phyloP scores from a whole-genome alignment of 345 rosid species.

The Melastoma malabathricum region DNA sequence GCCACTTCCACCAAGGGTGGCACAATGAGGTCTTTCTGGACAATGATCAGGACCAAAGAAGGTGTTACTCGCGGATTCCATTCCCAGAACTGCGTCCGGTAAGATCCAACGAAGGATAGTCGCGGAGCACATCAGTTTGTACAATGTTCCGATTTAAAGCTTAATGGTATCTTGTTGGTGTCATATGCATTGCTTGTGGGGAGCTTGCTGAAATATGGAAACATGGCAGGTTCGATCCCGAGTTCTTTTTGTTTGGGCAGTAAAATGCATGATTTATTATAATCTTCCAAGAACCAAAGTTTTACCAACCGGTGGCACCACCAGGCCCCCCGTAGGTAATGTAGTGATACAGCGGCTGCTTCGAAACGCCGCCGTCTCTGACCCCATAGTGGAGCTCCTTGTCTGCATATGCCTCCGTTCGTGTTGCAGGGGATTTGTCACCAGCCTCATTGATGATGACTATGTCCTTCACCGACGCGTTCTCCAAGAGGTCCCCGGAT shows the following conservation, averaged over 20 bases:
- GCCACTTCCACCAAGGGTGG: too few species aligned
- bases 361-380: background rate
- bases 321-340: background rate
- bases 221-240: too few species aligned
- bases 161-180: too few species aligned
- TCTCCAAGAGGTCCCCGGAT: background rate
- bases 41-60: too few species aligned
- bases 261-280: too few species aligned
- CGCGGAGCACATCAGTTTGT: slow-evolving; percentile 57
- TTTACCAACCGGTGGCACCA: slow-evolving; percentile 1
- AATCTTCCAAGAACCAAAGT: too few species aligned
- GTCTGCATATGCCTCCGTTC: background rate
- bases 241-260: too few species aligned
- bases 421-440: background rate
- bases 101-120: slow-evolving; percentile 59
- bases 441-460: background rate
- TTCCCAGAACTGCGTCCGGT: slow-evolving; percentile 52
- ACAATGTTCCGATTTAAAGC: slow-evolving; percentile 12
- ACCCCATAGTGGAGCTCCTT: background rate
- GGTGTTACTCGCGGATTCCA: slow-evolving; percentile 34
- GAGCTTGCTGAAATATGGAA: too few species aligned
- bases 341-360: background rate
- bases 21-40: too few species aligned
- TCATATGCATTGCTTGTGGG: too few species aligned
- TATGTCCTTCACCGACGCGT: background rate